These are phyloP conservation scores for Sclerotinia minor DNA, from an alignment of 2,329 filamentous ascomycete genomes.

Conservation along the genomic window DNA sequence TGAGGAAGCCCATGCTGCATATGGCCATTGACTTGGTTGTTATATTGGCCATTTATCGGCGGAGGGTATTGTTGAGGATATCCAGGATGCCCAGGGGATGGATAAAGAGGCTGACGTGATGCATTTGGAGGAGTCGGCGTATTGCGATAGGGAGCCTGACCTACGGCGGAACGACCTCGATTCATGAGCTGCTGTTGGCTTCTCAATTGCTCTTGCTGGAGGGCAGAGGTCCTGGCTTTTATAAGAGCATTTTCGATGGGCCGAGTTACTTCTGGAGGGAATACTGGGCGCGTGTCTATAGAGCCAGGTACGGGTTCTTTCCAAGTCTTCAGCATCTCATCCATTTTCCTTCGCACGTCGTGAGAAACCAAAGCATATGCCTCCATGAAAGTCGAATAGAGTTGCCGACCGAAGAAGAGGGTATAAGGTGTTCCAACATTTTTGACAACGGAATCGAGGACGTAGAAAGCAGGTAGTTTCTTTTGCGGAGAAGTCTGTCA, in stretches of 20 bases:
- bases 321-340: slow-evolving; percentile 97
- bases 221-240: slow-evolving; percentile 65
- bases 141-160: slow-evolving; percentile 64
- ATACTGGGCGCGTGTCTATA: slow-evolving; percentile 88
- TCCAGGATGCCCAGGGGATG: slow-evolving; percentile 39
- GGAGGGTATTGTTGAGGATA: slow-evolving; percentile 42
- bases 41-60: slow-evolving; percentile 33
- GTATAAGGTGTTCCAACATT: slow-evolving; percentile 98
- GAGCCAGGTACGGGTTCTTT: slow-evolving; percentile 95
- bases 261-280: slow-evolving; percentile 79
- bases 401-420: slow-evolving; percentile 85
- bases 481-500: slow-evolving; percentile 77
- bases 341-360: slow-evolving; percentile 82
- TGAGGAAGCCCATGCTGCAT: slow-evolving; percentile 36
- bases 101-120: slow-evolving; percentile 45
- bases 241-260: slow-evolving; percentile 93
- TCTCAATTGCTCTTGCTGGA: slow-evolving; percentile 59
- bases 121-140: slow-evolving; percentile 71
- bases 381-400: slow-evolving; percentile 96
- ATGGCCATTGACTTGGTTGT: slow-evolving; percentile 29
- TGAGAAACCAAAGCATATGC: slow-evolving; percentile 88
- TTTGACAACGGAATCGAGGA: slow-evolving; percentile 97
- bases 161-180: slow-evolving; percentile 51
- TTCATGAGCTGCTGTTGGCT: slow-evolving; percentile 56
- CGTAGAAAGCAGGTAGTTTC: slow-evolving; percentile 94